Percentiles rank a stretch among this genome's conserved stretches.
Conservation (phyloP, 2,329 filamentous ascomycete species). For the Aspergillus ustus region DNA sequence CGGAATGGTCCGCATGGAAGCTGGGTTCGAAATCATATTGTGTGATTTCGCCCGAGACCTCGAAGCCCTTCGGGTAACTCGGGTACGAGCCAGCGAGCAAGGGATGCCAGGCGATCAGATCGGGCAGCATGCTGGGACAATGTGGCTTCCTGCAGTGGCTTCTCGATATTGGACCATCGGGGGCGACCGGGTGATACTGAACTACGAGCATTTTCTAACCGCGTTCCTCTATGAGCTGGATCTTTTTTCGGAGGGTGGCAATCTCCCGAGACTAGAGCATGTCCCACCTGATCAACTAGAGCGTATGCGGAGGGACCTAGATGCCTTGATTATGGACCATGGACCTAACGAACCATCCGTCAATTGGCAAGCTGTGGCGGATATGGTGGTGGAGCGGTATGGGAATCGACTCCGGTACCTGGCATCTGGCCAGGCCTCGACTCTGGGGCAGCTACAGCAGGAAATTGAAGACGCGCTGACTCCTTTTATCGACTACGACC, state of each 20-base stretch:
- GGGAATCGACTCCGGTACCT: slow-evolving; percentile 56
- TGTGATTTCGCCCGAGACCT: slow-evolving; percentile 62
- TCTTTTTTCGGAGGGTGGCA: slow-evolving; percentile 40
- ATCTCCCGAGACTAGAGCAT: slow-evolving; percentile 47
- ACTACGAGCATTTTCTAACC: slow-evolving; percentile 56
- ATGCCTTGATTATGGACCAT: slow-evolving; percentile 43
- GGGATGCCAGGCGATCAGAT: not conserved
- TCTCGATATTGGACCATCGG: slow-evolving; percentile 40
- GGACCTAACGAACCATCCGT: slow-evolving; percentile 37
- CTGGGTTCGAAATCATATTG: slow-evolving; percentile 72
- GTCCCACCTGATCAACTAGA: slow-evolving; percentile 37
- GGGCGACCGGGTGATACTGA: slow-evolving; percentile 47
- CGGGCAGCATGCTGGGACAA: slow-evolving; percentile 2
- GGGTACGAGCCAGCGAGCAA: slow-evolving; percentile 24
- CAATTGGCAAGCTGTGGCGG: slow-evolving; percentile 71
- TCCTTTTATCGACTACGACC: slow-evolving; percentile 42
- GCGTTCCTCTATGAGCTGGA: slow-evolving; percentile 51
- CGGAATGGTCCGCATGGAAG: slow-evolving; percentile 69
- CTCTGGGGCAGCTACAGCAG: slow-evolving; percentile 28
- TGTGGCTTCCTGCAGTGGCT: slow-evolving; percentile 31
- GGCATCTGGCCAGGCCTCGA: slow-evolving; percentile 31
- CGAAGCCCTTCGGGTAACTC: slow-evolving; percentile 41
- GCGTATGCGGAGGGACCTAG: slow-evolving; percentile 51
- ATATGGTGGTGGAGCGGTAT: slow-evolving; percentile 69
- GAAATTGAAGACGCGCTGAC: slow-evolving; percentile 36